Percentiles rank a stretch among this genome's conserved stretches.
Evolutionary conservation across 2,329 filamentous ascomycete species (phyloP).

Genomic region (Alternaria sp.): DNA sequence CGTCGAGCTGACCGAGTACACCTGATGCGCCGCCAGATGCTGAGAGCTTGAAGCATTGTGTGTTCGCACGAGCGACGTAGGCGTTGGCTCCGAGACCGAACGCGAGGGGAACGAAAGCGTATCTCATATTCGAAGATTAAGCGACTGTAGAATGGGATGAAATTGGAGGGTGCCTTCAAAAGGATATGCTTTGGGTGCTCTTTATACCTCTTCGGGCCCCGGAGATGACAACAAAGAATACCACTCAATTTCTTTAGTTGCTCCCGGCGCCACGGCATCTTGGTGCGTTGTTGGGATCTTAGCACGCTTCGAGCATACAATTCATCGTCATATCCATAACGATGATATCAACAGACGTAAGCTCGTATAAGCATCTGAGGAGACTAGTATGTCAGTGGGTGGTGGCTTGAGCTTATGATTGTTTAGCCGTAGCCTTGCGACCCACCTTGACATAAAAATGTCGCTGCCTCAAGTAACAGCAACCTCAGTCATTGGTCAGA

Average conservation of each 20-base stretch:
- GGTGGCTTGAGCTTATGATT: not conserved
- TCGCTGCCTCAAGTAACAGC: slow-evolving; percentile 28
- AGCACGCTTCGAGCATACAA: not conserved
- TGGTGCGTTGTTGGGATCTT: slow-evolving; percentile 13
- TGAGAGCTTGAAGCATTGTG: slow-evolving; percentile 30
- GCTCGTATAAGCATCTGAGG: slow-evolving; percentile 13
- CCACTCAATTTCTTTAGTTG: not conserved
- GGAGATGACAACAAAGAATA: slow-evolving; percentile 15
- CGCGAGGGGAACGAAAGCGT: slow-evolving; percentile 29
- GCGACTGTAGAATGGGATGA: slow-evolving; percentile 7
- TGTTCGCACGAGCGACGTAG: slow-evolving; percentile 28
- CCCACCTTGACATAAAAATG: not conserved
- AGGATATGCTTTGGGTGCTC: not conserved
- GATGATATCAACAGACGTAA: slow-evolving; percentile 26
- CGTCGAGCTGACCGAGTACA: slow-evolving; percentile 66
- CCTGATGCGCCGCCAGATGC: slow-evolving; percentile 52
- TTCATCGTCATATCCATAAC: slow-evolving; percentile 17
- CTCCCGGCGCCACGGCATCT: not conserved
- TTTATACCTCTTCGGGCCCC: slow-evolving; percentile 1
- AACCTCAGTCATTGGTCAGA: slow-evolving; percentile 21
- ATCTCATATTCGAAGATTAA: slow-evolving; percentile 30
- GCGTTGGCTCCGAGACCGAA: slow-evolving; percentile 36
- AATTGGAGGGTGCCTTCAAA: not conserved
- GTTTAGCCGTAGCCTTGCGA: slow-evolving; percentile 3
- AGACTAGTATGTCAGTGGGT: slow-evolving; percentile 2